Conservation (phyloP, 306 rosid genomes). For the Vigna trinervia region DNA sequence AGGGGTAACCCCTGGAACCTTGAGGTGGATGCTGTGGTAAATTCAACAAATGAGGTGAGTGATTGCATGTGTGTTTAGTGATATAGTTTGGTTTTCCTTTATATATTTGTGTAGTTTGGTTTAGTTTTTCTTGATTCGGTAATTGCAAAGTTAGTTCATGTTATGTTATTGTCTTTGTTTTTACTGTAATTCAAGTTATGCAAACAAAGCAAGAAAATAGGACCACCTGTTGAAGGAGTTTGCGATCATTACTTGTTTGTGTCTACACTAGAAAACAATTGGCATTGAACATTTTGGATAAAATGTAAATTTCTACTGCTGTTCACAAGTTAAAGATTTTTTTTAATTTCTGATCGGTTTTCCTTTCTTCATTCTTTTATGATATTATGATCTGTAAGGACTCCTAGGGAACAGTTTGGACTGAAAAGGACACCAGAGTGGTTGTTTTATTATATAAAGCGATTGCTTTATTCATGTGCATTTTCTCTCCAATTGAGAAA, state of each 20-base stretch:
- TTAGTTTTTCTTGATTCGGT: conserved; percentile 25
- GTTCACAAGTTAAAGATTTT: conserved; percentile 18
- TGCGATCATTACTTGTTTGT: conserved; percentile 14
- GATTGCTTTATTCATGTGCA: not conserved
- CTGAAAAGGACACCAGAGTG: conserved; percentile 22
- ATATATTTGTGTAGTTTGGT: conserved; percentile 3
- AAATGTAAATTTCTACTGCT: not conserved
- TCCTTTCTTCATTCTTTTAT: conserved; percentile 5
- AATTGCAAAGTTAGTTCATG: conserved; percentile 7
- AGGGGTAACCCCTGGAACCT: conserved; percentile 98
- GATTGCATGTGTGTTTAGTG: not conserved
- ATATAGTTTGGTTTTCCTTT: not conserved
- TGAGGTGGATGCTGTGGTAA: conserved; percentile 98
- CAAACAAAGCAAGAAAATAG: conserved; percentile 8
- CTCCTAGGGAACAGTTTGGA: conserved; percentile 13
- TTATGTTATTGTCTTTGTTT: not conserved
- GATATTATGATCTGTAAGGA: conserved; percentile 13
- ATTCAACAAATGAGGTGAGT: conserved; percentile 94
- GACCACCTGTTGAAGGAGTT: conserved; percentile 8
- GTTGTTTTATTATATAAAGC: conserved; percentile 7
- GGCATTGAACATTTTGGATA: conserved; percentile 2
- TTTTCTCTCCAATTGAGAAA: conserved; percentile 9
- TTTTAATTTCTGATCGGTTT: not conserved
- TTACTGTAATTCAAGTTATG: not conserved
- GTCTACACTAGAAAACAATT: conserved; percentile 26